Evolutionary conservation across 2,329 filamentous ascomycete species (phyloP), one percentile per base, ranked within the genome.

Genomic region (Botryotinia narcissicola): DNA sequence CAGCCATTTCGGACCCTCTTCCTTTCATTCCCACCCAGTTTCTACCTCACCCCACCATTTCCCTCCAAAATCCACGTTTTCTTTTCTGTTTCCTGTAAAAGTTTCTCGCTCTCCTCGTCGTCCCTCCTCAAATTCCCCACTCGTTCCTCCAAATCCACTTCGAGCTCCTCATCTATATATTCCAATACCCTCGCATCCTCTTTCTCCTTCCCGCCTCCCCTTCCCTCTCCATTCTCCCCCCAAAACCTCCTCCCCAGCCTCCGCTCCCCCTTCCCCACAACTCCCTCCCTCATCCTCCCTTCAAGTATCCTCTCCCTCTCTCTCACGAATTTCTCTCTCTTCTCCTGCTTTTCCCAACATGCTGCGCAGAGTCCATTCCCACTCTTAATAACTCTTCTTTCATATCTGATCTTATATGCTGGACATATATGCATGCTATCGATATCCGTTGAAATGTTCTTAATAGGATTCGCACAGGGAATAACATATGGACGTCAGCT

Each of bases 311-410:
- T 57, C 42, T 37, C 37, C 42, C n/a, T 29, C 42, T n/a, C 16
- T 40, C 2, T 48, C 25, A 29, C 18, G 3, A 4, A 20, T 12
- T 32, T 32, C 12, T 54, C 59, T 16, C 10, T 29, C 46, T 16
- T 46, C 44, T 37, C 32, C 25, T 37, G 4, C 4, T 16, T 3
- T n/a, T 18, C 70, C 57, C 70, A 40, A 66, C 59, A 63, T n/a
- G 14, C 18, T 18, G 67, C 54, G 46, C 67, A 70, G 25, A 61
- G 20, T 22, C 67, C 67, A 61, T 70, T 70, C n/a, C 67, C 67
- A n/a, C 51, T 70, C 9, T 35, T n/a, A 1, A 70, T 70, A 25
- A 60, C 9, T 18, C 40, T 46, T 10, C 67, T 32, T 22, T 70
- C 67, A 9, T 57, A 57, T n/a, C 1, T 42, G 14, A 32, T 18